Evolutionary conservation across 768 basidiomycete genomes (phyloP).

Genomic region (Cystofilobasidium capitatum): DNA sequence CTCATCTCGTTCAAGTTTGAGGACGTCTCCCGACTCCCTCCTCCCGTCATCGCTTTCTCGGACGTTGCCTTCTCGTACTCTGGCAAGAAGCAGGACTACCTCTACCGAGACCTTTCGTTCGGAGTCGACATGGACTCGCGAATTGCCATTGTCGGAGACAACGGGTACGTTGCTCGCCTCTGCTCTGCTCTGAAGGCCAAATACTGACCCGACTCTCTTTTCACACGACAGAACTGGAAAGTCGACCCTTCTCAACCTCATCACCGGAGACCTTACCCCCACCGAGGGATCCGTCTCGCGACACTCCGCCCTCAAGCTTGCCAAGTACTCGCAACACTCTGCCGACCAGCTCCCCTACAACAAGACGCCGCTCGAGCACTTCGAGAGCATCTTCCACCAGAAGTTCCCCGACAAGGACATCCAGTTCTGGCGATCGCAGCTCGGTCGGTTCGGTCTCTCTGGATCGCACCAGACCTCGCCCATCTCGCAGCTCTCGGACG

Average conservation of each 20-base stretch:
- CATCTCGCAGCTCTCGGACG: constrained; percentile 90
- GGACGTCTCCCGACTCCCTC: constrained; percentile 82
- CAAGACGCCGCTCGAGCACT: constrained; percentile 81
- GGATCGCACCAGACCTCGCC: constrained; percentile 88
- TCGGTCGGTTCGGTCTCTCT: constrained; percentile 90
- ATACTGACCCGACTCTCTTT: neutral
- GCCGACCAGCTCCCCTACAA: constrained; percentile 97
- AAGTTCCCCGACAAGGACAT: constrained; percentile 92
- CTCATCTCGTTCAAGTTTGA: constrained; percentile 90
- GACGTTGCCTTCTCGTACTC: constrained; percentile 93
- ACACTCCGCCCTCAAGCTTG: constrained; percentile 81
- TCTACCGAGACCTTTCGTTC: constrained; percentile 83
- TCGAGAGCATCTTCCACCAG: constrained; percentile 63
- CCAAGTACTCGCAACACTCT: constrained; percentile 97
- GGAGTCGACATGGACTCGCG: constrained; percentile 67
- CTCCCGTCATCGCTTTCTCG: constrained; percentile 94
- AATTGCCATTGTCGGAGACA: constrained; percentile 90
- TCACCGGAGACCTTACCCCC: constrained; percentile 72
- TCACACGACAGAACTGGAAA: constrained; percentile 22
- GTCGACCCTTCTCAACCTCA: constrained; percentile 69
- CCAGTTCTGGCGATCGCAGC: constrained; percentile 85
- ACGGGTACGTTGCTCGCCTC: constrained; percentile 46
- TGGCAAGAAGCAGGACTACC: constrained; percentile 72
- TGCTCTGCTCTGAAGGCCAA: neutral
- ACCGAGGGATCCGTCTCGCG: constrained; percentile 76